These are phyloP conservation scores for Spinellus fusiger DNA, from an alignment of 192 early-diverging fungal species.

Conservation along the genomic window DNA sequence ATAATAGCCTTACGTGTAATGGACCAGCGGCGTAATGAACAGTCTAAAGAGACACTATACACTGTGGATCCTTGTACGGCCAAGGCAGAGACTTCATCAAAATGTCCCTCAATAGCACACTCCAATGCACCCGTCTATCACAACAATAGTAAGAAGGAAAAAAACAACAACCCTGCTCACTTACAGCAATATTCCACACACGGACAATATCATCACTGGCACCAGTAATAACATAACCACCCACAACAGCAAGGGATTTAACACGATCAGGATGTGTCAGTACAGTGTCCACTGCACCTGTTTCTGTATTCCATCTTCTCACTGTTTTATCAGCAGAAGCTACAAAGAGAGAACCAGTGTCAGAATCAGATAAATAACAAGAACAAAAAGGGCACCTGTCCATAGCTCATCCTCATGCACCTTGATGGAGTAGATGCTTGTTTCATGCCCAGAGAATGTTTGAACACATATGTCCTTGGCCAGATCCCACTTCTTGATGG, in stretches of 20 bases:
- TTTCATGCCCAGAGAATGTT: constrained; percentile 66
- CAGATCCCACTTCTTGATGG: constrained; percentile 60
- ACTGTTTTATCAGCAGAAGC: constrained; percentile 91
- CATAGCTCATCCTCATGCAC: constrained; percentile 64
- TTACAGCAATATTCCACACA: constrained; percentile 84
- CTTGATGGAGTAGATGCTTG: constrained; percentile 65
- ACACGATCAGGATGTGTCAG: constrained; percentile 82
- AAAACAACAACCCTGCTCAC: constrained; percentile 11
- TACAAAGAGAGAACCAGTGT: constrained; percentile 11
- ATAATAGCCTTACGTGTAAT: constrained; percentile 46
- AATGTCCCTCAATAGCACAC: constrained; percentile 79
- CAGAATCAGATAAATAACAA: not conserved
- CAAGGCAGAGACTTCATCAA: constrained; percentile 80
- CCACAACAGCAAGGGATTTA: constrained; percentile 57
- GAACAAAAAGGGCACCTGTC: constrained; percentile 48
- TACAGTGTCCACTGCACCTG: constrained; percentile 61
- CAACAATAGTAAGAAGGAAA: not conserved
- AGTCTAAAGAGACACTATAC: constrained; percentile 80
- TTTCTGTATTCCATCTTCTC: constrained; percentile 80
- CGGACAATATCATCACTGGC: constrained; percentile 80
- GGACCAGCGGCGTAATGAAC: constrained; percentile 80
- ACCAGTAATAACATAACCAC: constrained; percentile 75
- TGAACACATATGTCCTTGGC: constrained; percentile 38
- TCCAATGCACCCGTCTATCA: constrained; percentile 66
- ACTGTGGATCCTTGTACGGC: constrained; percentile 51